Percentiles rank a stretch among this genome's conserved stretches.
Evolutionary conservation across 1,284 basidiomycete species (phyloP).

Genomic region (Schizophyllum amplum): DNA sequence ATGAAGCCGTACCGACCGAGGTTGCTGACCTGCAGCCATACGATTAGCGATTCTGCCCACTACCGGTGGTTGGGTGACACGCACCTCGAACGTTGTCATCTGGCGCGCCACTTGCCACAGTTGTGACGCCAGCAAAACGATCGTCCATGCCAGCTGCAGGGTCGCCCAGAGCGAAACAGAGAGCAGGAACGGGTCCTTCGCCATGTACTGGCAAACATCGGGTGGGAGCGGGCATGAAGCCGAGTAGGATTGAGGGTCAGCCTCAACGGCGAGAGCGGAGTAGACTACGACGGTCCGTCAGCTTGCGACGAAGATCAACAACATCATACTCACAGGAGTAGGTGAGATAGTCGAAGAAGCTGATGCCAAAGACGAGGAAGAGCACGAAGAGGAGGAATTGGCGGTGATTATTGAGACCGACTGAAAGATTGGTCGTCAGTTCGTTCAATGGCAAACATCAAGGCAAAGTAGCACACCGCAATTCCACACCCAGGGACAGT

Average conservation of each 20-base stretch:
- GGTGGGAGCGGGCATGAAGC: constrained; percentile 63
- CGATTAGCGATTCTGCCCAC: too few relatives aligned
- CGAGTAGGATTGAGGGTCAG: constrained; percentile 35
- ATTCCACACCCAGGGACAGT: constrained; percentile 99
- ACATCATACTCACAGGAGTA: constrained; percentile 24
- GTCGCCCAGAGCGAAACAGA: constrained; percentile 78
- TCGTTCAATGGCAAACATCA: background rate
- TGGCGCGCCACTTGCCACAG: constrained; percentile 89
- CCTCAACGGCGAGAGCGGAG: constrained; percentile 30
- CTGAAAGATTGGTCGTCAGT: constrained; percentile 44
- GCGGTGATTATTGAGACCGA: constrained; percentile 93
- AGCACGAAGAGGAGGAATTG: constrained; percentile 89
- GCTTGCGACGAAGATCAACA: background rate
- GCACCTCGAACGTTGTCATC: constrained; percentile 93
- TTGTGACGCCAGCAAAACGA: constrained; percentile 79
- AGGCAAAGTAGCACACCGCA: constrained; percentile 55
- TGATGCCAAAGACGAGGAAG: constrained; percentile 76
- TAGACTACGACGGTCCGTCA: constrained; percentile 40
- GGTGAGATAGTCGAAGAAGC: constrained; percentile 75
- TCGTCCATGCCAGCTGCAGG: constrained; percentile 90
- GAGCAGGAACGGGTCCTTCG: constrained; percentile 80
- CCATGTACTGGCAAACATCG: constrained; percentile 61
- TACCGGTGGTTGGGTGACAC: too few relatives aligned
- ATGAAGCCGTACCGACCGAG: constrained; percentile 94
- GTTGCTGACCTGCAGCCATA: too few relatives aligned